Conservation (phyloP, 2,329 filamentous ascomycete species). For the Penicillium sp. region DNA sequence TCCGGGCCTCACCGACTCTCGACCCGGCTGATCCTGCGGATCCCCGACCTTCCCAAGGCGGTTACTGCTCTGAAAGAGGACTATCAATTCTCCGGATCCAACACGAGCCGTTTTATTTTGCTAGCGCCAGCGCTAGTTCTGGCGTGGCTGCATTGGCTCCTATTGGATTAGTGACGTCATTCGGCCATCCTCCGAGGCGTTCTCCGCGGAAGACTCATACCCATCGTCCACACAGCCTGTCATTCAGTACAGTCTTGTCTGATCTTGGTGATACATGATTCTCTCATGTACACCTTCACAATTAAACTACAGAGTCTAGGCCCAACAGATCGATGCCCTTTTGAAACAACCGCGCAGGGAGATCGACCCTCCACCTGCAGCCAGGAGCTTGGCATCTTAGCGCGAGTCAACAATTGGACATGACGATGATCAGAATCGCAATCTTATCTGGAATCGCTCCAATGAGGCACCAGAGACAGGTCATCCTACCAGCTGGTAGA, state of each 20-base stretch:
- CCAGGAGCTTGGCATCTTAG: conserved; percentile 19
- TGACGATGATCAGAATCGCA: background rate
- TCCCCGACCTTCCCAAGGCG: background rate
- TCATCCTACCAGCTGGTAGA: background rate
- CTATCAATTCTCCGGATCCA: background rate
- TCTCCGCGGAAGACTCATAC: background rate
- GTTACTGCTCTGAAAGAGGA: background rate
- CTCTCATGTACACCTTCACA: no score
- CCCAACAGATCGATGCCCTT: background rate
- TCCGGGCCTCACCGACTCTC: conserved; percentile 1
- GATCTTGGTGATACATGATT: background rate
- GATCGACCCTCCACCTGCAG: conserved; percentile 6
- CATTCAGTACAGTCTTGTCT: no score
- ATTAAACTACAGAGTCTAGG: background rate
- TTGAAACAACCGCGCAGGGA: background rate
- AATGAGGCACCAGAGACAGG: background rate
- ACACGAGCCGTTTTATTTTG: background rate
- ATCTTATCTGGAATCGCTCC: background rate
- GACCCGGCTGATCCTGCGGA: background rate
- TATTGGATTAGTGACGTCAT: background rate
- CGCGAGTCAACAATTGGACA: conserved; percentile 2
- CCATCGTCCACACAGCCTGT: background rate
- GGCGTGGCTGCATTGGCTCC: background rate
- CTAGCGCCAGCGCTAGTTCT: background rate
- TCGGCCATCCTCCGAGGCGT: background rate